These are phyloP conservation scores for Fusarium graminum DNA, from an alignment of 2,329 filamentous ascomycete species.

Conservation along the genomic window DNA sequence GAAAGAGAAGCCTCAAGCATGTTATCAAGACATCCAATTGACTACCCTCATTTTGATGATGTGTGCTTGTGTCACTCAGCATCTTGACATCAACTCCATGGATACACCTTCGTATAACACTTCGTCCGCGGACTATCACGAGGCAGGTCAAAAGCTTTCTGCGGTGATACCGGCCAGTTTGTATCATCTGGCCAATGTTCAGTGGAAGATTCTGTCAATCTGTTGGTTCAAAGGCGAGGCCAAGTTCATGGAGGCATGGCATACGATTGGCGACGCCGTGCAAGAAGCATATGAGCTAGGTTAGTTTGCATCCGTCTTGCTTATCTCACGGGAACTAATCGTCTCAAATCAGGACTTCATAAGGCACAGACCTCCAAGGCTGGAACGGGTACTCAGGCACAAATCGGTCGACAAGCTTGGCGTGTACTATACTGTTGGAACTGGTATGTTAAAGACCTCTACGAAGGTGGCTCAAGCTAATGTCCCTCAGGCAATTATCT, in stretches of 20 bases:
- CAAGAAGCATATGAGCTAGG: conserved; percentile 27
- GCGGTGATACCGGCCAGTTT: neutral
- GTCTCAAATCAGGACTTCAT: neutral
- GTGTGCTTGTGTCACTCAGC: conserved; percentile 21
- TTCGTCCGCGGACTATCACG: conserved; percentile 2
- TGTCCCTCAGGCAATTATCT: neutral
- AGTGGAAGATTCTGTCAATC: conserved; percentile 22
- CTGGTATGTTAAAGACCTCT: neutral
- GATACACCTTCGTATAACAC: neutral
- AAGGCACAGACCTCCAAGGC: neutral
- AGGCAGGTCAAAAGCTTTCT: neutral
- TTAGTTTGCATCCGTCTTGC: rapidly evolving
- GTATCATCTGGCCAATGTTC: conserved; percentile 12
- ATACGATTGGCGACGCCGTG: conserved; percentile 8
- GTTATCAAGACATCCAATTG: conserved; percentile 11
- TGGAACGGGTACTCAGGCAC: neutral
- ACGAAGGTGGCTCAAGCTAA: neutral
- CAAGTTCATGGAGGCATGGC: conserved; percentile 21
- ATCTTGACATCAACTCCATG: conserved; percentile 1
- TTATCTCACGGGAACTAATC: neutral
- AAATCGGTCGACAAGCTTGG: conserved; percentile 21
- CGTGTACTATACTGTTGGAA: conserved; percentile 22
- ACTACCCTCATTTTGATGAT: conserved; percentile 24
- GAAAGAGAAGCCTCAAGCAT: neutral
- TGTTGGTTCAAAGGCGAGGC: conserved; percentile 25